Conservation (phyloP, 2,329 filamentous ascomycete genomes). For the Neofusicoccum laricinum region DNA sequence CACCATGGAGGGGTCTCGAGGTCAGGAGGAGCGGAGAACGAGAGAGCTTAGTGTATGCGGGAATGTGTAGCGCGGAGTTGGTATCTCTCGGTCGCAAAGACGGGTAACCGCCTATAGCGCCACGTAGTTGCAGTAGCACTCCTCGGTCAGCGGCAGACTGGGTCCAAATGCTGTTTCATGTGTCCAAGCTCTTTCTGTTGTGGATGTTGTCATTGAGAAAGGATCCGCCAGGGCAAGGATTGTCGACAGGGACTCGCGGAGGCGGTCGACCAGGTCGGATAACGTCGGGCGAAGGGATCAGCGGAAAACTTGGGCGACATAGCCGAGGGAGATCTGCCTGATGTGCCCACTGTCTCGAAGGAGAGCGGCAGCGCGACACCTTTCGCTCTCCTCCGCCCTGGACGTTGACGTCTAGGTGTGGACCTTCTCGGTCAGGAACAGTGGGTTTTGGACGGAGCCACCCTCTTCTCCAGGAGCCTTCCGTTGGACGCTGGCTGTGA, state of each 20-base stretch:
- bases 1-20: not conserved
- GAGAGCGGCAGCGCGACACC: not conserved
- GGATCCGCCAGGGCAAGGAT: not conserved
- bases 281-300: conserved; percentile 10
- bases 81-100: conserved; percentile 5
- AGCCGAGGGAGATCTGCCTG: conserved; percentile 7
- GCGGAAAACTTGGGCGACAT: not conserved
- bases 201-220: not conserved
- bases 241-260: not conserved
- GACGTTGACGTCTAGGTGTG: not conserved
- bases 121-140: not conserved
- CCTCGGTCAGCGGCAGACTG: not conserved
- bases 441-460: not conserved
- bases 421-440: not conserved
- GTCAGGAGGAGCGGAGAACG: not conserved
- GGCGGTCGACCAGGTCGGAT: not conserved
- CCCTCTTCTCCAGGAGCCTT: too few relatives aligned
- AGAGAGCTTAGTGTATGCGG: not conserved
- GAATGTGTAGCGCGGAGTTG: not conserved
- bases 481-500: not conserved
- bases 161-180: not conserved
- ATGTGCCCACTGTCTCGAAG: not conserved
- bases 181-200: conserved; percentile 6
- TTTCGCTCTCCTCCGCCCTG: not conserved
- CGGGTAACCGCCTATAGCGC: not conserved